Conservation (phyloP, 305 asterid species). For the Caryopteris hybrid region DNA sequence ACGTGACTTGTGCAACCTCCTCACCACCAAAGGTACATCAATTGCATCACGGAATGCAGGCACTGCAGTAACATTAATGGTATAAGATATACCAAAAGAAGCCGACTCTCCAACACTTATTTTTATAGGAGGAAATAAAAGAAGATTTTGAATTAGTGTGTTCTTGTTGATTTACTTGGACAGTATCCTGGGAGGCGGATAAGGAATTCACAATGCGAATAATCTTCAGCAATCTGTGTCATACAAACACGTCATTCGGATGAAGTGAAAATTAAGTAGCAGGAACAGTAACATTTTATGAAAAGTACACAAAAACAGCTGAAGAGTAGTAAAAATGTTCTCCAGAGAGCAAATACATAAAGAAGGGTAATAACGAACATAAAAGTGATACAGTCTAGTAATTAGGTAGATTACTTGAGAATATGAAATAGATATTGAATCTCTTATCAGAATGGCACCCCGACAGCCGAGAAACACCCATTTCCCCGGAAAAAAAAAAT, state of each 20-base stretch:
- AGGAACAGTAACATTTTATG: not conserved
- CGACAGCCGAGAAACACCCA: not conserved
- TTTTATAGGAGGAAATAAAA: not conserved
- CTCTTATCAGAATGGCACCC: not conserved
- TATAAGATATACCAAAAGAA: conserved; percentile 11
- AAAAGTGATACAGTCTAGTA: not conserved
- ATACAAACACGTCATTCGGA: conserved; percentile 10
- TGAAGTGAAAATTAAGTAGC: not conserved
- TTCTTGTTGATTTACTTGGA: conserved; percentile 63
- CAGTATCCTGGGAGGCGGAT: conserved; percentile 99
- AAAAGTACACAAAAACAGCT: not conserved
- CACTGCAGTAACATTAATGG: conserved; percentile 47
- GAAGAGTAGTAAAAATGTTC: not conserved
- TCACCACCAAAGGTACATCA: conserved; percentile 96
- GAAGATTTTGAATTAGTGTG: not conserved
- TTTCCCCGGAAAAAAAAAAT: not conserved
- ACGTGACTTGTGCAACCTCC: conserved; percentile 83
- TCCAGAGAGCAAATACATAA: too few species aligned
- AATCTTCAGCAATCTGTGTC: conserved; percentile 87
- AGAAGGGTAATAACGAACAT: not conserved
- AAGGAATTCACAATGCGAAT: conserved; percentile 96
- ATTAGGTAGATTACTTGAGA: not conserved
- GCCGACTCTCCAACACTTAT: conserved; percentile 1
- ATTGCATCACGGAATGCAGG: conserved; percentile 97
- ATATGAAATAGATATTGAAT: not conserved